phyloP scores from a whole-genome alignment of 805 yeast genomes.

The Metschnikowia bowlesiae region DNA sequence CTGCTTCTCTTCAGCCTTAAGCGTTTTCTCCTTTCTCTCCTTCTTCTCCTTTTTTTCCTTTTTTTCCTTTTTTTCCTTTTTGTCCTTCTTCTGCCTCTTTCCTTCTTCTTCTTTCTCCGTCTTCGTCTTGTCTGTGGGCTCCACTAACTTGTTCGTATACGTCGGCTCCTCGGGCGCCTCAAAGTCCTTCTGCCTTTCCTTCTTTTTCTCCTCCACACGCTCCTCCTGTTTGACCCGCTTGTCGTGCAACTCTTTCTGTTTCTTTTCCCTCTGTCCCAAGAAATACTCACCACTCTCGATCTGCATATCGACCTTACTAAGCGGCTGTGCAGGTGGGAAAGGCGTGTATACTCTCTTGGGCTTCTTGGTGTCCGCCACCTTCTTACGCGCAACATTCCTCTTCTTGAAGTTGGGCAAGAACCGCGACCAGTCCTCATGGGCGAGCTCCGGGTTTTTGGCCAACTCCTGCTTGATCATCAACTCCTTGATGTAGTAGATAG shows the following conservation, averaged over 20 bases:
- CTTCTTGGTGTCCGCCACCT: constrained; percentile 59
- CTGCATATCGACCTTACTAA: constrained; percentile 94
- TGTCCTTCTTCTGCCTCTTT: constrained; percentile 20
- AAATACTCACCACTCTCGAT: constrained; percentile 98
- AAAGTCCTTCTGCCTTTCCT: constrained; percentile 71
- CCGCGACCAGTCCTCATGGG: constrained; percentile 94
- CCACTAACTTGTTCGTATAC: constrained; percentile 40
- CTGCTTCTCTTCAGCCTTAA: constrained; percentile 18
- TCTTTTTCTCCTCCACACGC: constrained; percentile 57
- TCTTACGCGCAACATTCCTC: constrained; percentile 91
- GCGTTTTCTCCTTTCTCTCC: constrained; percentile 21
- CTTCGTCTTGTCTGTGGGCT: constrained; percentile 15
- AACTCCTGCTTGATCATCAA: constrained; percentile 95
- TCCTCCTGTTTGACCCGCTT: constrained; percentile 77
- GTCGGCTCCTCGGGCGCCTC: constrained; percentile 79
- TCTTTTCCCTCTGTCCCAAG: constrained; percentile 82
- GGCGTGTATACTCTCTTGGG: constrained; percentile 84
- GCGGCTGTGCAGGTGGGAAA: constrained; percentile 97
- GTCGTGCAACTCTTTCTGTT: constrained; percentile 62
- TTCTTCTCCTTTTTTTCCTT: constrained; percentile 17
- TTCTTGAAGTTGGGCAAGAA: constrained; percentile 95
- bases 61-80: constrained; percentile 19
- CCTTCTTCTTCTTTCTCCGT: constrained; percentile 23
- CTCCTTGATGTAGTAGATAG: constrained; percentile 96
- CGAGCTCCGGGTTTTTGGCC: constrained; percentile 91